Percentiles rank a stretch among this genome's conserved stretches.
Conservation (phyloP, 2,329 filamentous ascomycete species). For the Epicoccum nigrum region DNA sequence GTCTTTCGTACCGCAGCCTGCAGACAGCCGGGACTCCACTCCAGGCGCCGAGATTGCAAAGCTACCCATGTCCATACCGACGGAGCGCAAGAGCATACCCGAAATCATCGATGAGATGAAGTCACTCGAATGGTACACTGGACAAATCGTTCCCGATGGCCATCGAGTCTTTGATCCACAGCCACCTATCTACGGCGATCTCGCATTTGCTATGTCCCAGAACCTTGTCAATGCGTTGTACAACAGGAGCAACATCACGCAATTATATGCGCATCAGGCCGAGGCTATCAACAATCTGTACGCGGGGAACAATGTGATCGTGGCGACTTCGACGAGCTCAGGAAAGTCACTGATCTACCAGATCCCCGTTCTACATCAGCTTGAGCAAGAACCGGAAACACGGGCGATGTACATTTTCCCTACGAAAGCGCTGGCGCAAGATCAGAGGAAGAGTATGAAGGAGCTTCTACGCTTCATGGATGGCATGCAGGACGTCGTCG, state of each 20-base stretch:
- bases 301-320: constrained; percentile 83
- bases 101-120: constrained; percentile 88
- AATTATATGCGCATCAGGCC: constrained; percentile 89
- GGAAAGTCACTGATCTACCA: constrained; percentile 99
- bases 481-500: constrained; percentile 73
- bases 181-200: constrained; percentile 77
- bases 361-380: constrained; percentile 83
- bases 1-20: constrained; percentile 67
- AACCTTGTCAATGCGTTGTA: constrained; percentile 94
- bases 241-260: constrained; percentile 84
- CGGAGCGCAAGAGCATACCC: constrained; percentile 77
- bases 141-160: constrained; percentile 91
- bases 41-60: constrained; percentile 53
- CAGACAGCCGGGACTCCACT: constrained; percentile 51
- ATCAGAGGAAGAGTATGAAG: constrained; percentile 86
- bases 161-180: constrained; percentile 91
- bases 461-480: constrained; percentile 84
- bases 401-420: constrained; percentile 98
- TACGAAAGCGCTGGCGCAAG: constrained; percentile 94
- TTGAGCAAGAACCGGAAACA: constrained; percentile 77
- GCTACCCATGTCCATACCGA: constrained; percentile 75
- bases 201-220: constrained; percentile 87
- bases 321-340: constrained; percentile 93
- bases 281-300: constrained; percentile 90
- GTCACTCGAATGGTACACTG: constrained; percentile 82